phyloP scores from a whole-genome alignment of 306 rosid species.

The Canavalia ensiformis region DNA sequence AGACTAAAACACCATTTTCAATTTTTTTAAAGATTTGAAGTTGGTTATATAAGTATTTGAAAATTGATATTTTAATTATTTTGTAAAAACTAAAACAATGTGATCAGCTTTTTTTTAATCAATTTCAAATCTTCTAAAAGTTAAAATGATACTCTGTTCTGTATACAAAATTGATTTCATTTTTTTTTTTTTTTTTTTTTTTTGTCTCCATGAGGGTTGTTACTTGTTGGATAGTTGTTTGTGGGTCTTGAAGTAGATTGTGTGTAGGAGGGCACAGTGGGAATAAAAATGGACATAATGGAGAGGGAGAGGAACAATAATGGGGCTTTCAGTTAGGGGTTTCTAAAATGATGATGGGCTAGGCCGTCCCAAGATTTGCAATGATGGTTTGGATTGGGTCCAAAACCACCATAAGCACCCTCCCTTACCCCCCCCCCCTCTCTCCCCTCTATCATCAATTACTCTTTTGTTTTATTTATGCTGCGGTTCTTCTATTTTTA shows the following conservation, averaged over 20 bases:
- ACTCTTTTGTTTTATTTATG: conserved; percentile 67
- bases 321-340: conserved; percentile 79
- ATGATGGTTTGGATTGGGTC: conserved; percentile 99
- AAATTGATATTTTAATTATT: too few species aligned
- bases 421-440: conserved; percentile 43
- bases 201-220: not conserved
- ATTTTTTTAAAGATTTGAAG: too few species aligned
- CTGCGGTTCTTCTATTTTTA: conserved; percentile 50
- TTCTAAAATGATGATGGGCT: conserved; percentile 98
- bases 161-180: too few species aligned
- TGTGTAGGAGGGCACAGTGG: conserved; percentile 54
- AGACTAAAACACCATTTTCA: too few species aligned
- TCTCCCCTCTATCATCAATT: conserved; percentile 58
- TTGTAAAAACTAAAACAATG: too few species aligned
- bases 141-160: too few species aligned
- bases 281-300: conserved; percentile 52
- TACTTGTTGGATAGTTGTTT: not conserved
- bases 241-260: not conserved
- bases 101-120: too few species aligned
- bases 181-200: too few species aligned
- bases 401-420: conserved; percentile 68
- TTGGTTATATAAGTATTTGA: too few species aligned
- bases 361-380: conserved; percentile 99
- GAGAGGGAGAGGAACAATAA: conserved; percentile 65
- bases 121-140: too few species aligned